Conservation (phyloP, 257 asterid species). For the Coffea eugenioides region DNA sequence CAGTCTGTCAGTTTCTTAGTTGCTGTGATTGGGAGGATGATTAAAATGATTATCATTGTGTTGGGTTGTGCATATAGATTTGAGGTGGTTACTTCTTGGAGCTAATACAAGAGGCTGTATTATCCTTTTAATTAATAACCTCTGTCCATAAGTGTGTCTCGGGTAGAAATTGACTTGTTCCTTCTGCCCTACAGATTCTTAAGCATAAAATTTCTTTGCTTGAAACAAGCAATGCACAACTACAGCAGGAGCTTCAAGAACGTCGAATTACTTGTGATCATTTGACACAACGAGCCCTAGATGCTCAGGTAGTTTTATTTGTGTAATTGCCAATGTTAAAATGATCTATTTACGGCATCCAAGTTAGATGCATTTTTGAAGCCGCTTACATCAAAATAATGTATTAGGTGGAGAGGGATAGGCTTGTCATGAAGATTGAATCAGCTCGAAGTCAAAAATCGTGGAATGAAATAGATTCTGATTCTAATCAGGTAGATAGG, state of each 20-base stretch:
- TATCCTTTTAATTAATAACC: background rate
- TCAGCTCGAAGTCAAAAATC: conserved; percentile 61
- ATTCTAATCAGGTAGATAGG: conserved; percentile 54
- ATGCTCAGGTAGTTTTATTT: conserved; percentile 73
- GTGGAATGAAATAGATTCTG: conserved; percentile 49
- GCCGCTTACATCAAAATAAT: conserved; percentile 5
- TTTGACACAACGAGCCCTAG: conserved; percentile 65
- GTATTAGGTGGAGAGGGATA: conserved; percentile 82
- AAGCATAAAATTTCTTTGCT: conserved; percentile 86
- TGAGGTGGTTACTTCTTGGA: background rate
- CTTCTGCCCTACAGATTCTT: conserved; percentile 54
- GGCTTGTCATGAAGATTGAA: conserved; percentile 64
- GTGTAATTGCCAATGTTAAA: background rate
- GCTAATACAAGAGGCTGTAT: background rate
- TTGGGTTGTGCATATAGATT: background rate
- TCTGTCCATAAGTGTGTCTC: background rate
- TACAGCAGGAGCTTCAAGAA: conserved; percentile 69
- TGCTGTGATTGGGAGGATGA: background rate
- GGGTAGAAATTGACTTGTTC: conserved; percentile 16
- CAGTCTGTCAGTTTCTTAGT: background rate
- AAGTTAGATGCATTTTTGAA: background rate
- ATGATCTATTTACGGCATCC: background rate
- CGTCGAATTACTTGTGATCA: conserved; percentile 56
- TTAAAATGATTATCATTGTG: background rate
- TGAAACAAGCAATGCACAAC: conserved; percentile 75